Evolutionary conservation across 2,329 filamentous ascomycete genomes (phyloP), one percentile per base, ranked within the genome.

Genomic region (Fonsecaea monophora): DNA sequence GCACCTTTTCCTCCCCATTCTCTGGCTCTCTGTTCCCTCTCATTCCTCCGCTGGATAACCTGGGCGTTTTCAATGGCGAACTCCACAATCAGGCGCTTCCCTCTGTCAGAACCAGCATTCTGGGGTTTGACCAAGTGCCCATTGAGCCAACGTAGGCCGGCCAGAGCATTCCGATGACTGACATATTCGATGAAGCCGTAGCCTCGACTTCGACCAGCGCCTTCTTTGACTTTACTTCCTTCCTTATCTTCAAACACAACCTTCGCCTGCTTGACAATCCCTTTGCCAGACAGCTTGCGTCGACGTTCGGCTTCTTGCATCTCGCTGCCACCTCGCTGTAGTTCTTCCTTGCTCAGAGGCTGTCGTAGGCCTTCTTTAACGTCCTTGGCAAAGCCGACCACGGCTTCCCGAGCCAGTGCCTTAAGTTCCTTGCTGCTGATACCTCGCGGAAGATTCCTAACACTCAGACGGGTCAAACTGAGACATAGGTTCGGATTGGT

Each of bases 11-110:
- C 76, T 77, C 50, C 59, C 42, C 66, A 34, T 50, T 66, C 65
- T 53, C 57, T 61, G 35, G 60, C 67, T 57, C 66, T 87, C 60
- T 80, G 78, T 75, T 92, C 89, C 57, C 82, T 82, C 68, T 89
- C 87, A 68, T 84, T 86, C 62, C 96, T 86, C 70, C 95, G 86
- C 72, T 89, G 86, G n/a, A 99, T 90, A 0, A 99, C 95, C 75
- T 97, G 94, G 0, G 92, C 94, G 74, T 99, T 99, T 80, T 99
- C 95, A 77, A 99, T 97, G 21, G 95, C 93, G 77, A 99, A 99
- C 78, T 99, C 96, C 42, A 94, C 94, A 75, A 99, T 92, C 60
- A 99, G 81, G 12, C 95, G 35, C 79, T 95, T 94, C 77, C 92
- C 94, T 80, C 90, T 92, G 71, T 95, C 93, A 10, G 56, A 66